These are phyloP conservation scores for Microdochium bolleyi DNA, from an alignment of 2,329 filamentous ascomycete species.

Conservation along the genomic window DNA sequence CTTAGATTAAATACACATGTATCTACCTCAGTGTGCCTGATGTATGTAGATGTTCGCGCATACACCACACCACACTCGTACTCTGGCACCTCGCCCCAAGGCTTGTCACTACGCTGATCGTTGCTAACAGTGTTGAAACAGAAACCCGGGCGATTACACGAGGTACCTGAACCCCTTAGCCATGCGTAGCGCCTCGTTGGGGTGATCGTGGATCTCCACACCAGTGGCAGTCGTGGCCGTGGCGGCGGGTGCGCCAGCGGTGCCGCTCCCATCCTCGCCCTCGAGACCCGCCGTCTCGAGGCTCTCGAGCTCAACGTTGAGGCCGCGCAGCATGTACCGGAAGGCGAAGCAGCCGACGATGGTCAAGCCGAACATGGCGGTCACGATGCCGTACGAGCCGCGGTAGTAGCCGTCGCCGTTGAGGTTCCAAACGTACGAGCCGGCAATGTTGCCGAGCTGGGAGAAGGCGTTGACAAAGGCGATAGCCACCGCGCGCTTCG, in stretches of 20 bases:
- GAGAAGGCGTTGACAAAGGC: constrained; percentile 52
- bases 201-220: constrained; percentile 27
- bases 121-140: too few relatives aligned
- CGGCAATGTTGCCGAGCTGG: constrained; percentile 51
- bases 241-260: constrained; percentile 7
- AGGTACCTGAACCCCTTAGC: constrained; percentile 39
- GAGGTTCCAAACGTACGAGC: constrained; percentile 56
- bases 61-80: too few relatives aligned
- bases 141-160: constrained; percentile 18
- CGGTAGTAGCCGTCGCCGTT: constrained; percentile 48
- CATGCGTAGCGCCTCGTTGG: constrained; percentile 36
- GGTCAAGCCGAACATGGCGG: constrained; percentile 55
- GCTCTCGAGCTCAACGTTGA: constrained; percentile 40
- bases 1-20: too few relatives aligned
- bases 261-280: constrained; percentile 24
- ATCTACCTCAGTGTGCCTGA: too few relatives aligned
- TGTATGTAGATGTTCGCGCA: too few relatives aligned
- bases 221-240: constrained; percentile 20
- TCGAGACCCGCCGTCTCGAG: constrained; percentile 24
- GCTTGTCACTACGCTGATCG: too few relatives aligned
- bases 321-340: constrained; percentile 32
- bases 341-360: constrained; percentile 43
- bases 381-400: constrained; percentile 57
- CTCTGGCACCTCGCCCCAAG: too few relatives aligned
- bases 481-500: constrained; percentile 53